Evolutionary conservation across 2,329 filamentous ascomycete species (phyloP), one percentile per base, ranked within the genome.

Genomic region (Penicillium sumatraense): DNA sequence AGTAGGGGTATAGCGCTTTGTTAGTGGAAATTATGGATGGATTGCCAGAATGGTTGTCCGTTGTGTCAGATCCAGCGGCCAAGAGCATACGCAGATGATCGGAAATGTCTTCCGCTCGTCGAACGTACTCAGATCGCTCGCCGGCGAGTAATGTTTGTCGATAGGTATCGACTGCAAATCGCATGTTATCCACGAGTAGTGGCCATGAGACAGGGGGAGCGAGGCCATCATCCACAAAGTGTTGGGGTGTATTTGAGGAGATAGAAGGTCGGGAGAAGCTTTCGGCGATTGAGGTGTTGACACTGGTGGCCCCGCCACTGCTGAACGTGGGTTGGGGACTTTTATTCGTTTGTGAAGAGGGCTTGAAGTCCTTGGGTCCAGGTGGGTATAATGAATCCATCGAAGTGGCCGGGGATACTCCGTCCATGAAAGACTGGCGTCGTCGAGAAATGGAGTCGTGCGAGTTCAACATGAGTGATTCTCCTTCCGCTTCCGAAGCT

Each of bases 11-110:
- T 14, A 99, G 80, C 0, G 92, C 90, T 74, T 98, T 98, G 80
- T 99, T 99, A 5, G 91, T 96, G 6, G 93, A 97, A 57, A 99
- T 99, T 68, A 99, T 97, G n/a, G 95, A 98, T 4, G 95, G 95
- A 65, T 98, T 96, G 38, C 95, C 95, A 18, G 95, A 98, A 73
- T 99, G 95, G 70, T 99, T 99, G 75, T 99, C 95, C 0, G 95
- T 99, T 1, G 95, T 99, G 52, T 93, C 92, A 29, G 95, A 99
- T 8, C 93, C 95, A 52, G 95, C 95, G 26, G 93, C 93, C n/a
- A 99, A 85, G 7, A 99, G 84, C 61, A 98, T 82, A 52, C 95
- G 89, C 53, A 99, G 81, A 72, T 99, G 93, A 72, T 99, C 95
- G 5, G 95, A 98, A 49, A 99, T 97, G 70, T 99, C 93, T 75